Evolutionary conservation across 2,329 filamentous ascomycete genomes (phyloP), one percentile per base, ranked within the genome.

Genomic region (Xylariaceae sp.): DNA sequence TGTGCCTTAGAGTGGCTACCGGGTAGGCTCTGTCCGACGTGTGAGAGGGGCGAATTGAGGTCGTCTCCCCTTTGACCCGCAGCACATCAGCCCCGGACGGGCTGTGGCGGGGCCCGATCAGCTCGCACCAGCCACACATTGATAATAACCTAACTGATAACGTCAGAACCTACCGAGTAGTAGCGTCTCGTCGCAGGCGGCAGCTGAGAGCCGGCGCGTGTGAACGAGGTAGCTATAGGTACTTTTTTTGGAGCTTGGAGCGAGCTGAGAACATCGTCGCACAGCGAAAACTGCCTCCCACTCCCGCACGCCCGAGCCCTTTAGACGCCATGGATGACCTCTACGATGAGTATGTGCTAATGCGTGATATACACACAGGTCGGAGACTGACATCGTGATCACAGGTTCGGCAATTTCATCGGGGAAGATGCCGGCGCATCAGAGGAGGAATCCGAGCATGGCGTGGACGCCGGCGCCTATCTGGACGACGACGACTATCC

Each of bases 401-500:
- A 41, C 62, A 95, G 90, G 79, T 97, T 97, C 75, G 93, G 93
- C 67, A 97, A 97, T 77, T 97, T 94, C 74, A 96, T 97, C 69
- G 94, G 94, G 68, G 94, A 97, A 73, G 90, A 90, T 66, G 87
- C 75, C 62, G 81, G 86, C 70, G 88, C 88, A 70, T 94, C 90
- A 51, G 92, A 96, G 67, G 87, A 89, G 67, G 93, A 92, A 66
- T 93, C 90, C 63, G 84, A 90, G 68, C 83, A 83, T 66, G 84
- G 87, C 69, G 83, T 85, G 62, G 86, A 88, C 70, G 84, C 84
- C 53, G 83, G 82, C 67, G 87, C 89, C 64, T 91, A 93, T 66
- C 84, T 87, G 65, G 96, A 96, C 71, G 96, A 96, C 71, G 87
- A 90, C 63, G 87, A 93, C 58, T 88, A 88, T 22, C 80, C 81